phyloP scores from a whole-genome alignment of 306 rosid species.

The Cotoneaster glaucophyllus region DNA sequence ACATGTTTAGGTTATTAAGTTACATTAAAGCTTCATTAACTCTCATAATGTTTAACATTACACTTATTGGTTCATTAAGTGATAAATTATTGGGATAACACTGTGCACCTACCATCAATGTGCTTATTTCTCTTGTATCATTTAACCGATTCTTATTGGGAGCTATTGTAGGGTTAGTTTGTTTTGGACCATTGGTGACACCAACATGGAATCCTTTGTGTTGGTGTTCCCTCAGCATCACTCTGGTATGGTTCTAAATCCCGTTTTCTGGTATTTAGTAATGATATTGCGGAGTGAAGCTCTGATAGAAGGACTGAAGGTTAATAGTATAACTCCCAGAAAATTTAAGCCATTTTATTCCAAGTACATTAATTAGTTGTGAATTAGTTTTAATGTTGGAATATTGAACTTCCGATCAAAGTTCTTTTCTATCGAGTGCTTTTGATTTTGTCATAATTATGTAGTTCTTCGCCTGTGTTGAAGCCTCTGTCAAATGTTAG shows the following conservation, averaged over 20 bases:
- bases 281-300: slow-evolving; percentile 45
- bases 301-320: slow-evolving; percentile 26
- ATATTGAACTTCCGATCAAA: background rate
- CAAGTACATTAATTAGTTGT: background rate
- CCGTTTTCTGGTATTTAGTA: slow-evolving; percentile 51
- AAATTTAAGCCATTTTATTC: background rate
- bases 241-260: slow-evolving; percentile 96
- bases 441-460: background rate
- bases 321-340: slow-evolving; percentile 1
- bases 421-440: background rate
- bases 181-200: slow-evolving; percentile 78
- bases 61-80: slow-evolving; percentile 12
- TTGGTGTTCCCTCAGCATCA: slow-evolving; percentile 85
- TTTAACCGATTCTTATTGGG: slow-evolving; percentile 77
- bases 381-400: background rate
- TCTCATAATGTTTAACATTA: slow-evolving; percentile 21
- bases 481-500: background rate
- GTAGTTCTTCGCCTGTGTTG: background rate
- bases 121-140: slow-evolving; percentile 50
- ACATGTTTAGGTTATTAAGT: slow-evolving; percentile 21
- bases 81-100: slow-evolving; percentile 44
- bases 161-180: slow-evolving; percentile 91
- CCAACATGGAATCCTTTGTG: slow-evolving; percentile 79
- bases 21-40: slow-evolving; percentile 16
- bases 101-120: slow-evolving; percentile 42